These are phyloP conservation scores for Salix udensis DNA, from an alignment of 345 rosid genomes.

Conservation along the genomic window DNA sequence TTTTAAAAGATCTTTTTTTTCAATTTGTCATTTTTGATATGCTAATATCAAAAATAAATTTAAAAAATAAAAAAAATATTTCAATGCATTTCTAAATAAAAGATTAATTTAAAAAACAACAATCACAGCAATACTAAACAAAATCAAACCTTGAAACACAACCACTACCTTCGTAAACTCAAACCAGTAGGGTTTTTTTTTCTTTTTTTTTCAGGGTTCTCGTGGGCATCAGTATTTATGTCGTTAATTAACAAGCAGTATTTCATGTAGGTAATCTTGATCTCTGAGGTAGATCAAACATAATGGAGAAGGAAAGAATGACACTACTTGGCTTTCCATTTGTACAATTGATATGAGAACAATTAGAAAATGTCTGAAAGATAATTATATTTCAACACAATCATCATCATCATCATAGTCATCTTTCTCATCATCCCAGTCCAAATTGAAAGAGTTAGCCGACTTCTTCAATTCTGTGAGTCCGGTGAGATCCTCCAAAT, in stretches of 20 bases:
- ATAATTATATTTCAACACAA: slow-evolving; percentile 35
- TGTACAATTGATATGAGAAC: not conserved
- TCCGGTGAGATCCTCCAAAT: slow-evolving; percentile 88
- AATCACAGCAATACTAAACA: too few relatives aligned
- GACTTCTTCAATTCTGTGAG: slow-evolving; percentile 76
- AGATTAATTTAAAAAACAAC: too few relatives aligned
- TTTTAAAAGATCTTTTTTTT: too few relatives aligned
- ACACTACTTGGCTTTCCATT: not conserved
- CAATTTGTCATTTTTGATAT: too few relatives aligned
- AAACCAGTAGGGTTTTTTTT: not conserved
- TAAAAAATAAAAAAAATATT: too few relatives aligned
- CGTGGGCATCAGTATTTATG: not conserved
- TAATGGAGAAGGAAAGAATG: not conserved
- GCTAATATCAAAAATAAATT: too few relatives aligned
- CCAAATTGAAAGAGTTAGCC: slow-evolving; percentile 56
- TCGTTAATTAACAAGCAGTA: not conserved
- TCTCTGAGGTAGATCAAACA: not conserved
- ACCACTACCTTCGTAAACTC: not conserved
- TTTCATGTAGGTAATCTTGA: not conserved
- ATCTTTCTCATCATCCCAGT: slow-evolving; percentile 62
- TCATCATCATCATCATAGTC: slow-evolving; percentile 27
- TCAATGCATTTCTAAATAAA: too few relatives aligned
- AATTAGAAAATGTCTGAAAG: not conserved
- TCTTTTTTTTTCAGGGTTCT: not conserved
- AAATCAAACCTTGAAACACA: too few relatives aligned